Conservation (phyloP, 2,329 filamentous ascomycete genomes). For the Ceratocystis lukuohia region DNA sequence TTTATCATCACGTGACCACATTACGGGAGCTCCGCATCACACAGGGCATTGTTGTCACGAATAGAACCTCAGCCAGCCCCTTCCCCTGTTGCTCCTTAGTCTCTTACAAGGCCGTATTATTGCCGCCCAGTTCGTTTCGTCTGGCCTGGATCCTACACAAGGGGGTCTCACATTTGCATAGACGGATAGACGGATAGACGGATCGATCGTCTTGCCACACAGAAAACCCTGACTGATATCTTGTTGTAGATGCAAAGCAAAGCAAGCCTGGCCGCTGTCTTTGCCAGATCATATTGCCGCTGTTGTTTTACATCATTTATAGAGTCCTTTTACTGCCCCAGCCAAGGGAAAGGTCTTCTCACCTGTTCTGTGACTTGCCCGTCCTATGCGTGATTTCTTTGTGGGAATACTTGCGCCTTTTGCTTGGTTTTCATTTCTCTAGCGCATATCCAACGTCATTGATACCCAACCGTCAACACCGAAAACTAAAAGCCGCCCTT, state of each 20-base stretch:
- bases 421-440: neutral
- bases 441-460: constrained; percentile 18
- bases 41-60: no score
- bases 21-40: neutral
- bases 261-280: no score
- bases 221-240: neutral
- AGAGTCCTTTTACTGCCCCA: neutral
- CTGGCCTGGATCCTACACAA: neutral
- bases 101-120: neutral
- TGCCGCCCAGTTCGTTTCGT: neutral
- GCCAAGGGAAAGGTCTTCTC: neutral
- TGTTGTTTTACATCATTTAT: neutral
- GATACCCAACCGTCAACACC: neutral
- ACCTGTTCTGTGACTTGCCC: no score
- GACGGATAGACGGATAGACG: neutral
- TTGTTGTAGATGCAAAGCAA: neutral
- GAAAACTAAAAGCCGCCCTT: neutral
- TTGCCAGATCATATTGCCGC: neutral
- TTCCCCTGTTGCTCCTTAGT: no score
- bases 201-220: neutral
- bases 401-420: neutral
- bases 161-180: neutral
- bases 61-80: no score
- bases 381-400: neutral
- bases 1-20: neutral